Evolutionary conservation across 805 yeast genomes (phyloP).

Genomic region (Kuraishia ogatae): DNA sequence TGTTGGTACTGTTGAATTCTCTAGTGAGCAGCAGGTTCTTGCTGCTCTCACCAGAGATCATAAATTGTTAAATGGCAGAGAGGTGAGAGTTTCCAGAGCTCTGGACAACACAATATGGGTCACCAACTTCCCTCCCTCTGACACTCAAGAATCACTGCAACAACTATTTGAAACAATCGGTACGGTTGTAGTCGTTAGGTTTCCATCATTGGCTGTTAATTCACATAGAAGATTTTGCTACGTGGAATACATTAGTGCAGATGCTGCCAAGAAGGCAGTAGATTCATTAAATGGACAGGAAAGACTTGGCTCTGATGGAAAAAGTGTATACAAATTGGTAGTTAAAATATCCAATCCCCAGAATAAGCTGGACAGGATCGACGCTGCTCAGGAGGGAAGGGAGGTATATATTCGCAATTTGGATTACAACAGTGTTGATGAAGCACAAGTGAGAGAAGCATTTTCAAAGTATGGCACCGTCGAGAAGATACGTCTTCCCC

Average conservation of each 20-base stretch:
- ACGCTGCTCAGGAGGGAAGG: conserved; percentile 42
- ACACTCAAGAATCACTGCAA: conserved; percentile 28
- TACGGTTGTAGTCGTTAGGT: conserved; percentile 38
- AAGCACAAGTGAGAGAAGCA: conserved; percentile 25
- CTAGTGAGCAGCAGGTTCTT: conserved; percentile 34
- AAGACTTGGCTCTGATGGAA: conserved; percentile 19
- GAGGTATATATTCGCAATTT: conserved; percentile 50
- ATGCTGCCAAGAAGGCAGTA: conserved; percentile 38
- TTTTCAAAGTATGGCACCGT: conserved; percentile 46
- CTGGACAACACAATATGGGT: conserved; percentile 55
- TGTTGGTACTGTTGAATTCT: conserved; percentile 47
- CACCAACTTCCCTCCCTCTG: conserved; percentile 62
- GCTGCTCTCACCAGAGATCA: conserved; percentile 54
- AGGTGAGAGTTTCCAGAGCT: conserved; percentile 36
- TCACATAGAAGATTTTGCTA: conserved; percentile 65
- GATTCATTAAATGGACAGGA: conserved; percentile 27
- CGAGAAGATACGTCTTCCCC: conserved; percentile 43
- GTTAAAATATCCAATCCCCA: conserved; percentile 60
- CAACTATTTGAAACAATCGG: conserved; percentile 33
- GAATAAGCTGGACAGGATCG: conserved; percentile 28
- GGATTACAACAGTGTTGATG: conserved; percentile 33
- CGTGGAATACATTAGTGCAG: conserved; percentile 40
- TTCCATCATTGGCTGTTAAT: conserved; percentile 54
- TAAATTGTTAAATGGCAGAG: conserved; percentile 33
- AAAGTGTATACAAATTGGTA: conserved; percentile 27